Base-by-base conservation (phyloP, 345 rosid species). In the Orychophragmus violaceus region DNA sequence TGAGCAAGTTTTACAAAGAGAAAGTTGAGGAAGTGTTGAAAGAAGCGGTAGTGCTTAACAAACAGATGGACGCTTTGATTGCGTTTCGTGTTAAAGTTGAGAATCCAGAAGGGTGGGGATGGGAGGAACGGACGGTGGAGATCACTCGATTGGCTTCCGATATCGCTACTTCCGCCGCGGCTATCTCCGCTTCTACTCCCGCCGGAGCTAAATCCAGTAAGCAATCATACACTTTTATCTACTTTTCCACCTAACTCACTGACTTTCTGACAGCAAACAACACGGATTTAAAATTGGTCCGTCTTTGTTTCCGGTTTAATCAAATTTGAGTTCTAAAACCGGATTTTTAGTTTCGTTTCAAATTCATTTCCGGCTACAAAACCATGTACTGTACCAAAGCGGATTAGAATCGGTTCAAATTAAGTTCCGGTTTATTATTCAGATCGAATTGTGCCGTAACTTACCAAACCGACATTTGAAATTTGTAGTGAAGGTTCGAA, bases 61-160 rank as follows among this genome's bases (percentile, higher is more conserved):
- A 59, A 59, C 79, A 76, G 8, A 76, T 76, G 79, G 79, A 76
- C 2, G 79, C 76, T 64, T 65, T 88, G 77, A 84, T 88, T 25
- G 95, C 91, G 59, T 81, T 86, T 24, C 75, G 89, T 63, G 65
- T 80, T 2, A 85, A 88, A 77, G 91, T 88, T 27, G 89, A 88
- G 77, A 80, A 86, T 71, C 95, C 89, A 0, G 51, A 27, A 1
- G 88, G 74, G 10, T 79, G 80, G 76, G 14, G 16, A 4, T 54
- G 70, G 64, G 64, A 57, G 0, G 86, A 82, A 25, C 64, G 80
- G 45, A 25, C 77, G 6, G 80, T 59, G 22, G 90, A 87, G 59
- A 73, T 85, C 62, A 85, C 82, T 51, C 79, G 87, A 0, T 78
- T 85, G 35, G 94, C 94, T 44, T 80, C 90, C 0, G 81, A 81